Base-by-base conservation (phyloP, 1,139 yeast species). In the Protomyces inouyei region DNA sequence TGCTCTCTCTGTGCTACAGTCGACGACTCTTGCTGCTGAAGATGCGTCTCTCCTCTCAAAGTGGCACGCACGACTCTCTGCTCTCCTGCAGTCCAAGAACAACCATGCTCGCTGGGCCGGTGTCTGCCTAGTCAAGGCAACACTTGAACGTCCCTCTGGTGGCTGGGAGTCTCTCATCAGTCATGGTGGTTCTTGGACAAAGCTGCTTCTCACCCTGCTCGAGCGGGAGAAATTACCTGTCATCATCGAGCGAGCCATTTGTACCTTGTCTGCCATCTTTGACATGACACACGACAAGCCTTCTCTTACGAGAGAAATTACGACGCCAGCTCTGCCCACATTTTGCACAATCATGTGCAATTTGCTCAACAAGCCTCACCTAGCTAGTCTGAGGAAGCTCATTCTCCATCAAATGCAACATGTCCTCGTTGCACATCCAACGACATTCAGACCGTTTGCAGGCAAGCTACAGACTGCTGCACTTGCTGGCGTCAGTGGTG, bases 181-280 rank as follows among this genome's bases (percentile, higher is more conserved):
- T 14, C 64, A 64, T 40, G 66, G 66, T 4, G 55, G 48, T 3
- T 60, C 66, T 3, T 64, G 66, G 66, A 45, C 51, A 36, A 59
- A 55, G 23, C 40, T 64, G 18, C 55, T 64, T 35, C 48, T 64
- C 38, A 45, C 52, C 4, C 28, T 64, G 12, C 53, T 64, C 14
- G 64, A 60, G n/a, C 60, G 64, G 9, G 64, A 55, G 21, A 46
- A 35, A 37, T 14, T 21, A n/a, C 60, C 57, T 46, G 55, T 48
- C n/a, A 46, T 61, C 21, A 40, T 64, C 10, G 64, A 64, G 48
- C 52, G 60, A 14, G 37, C 64, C 16, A 55, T 60, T 35, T 48
- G 56, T 32, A 59, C 66, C 3, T 35, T 60, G 14, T 35, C 38
- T 3, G 40, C 52, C 28, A 48, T 64, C 9, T 37, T 64, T 18